Conservation (phyloP, 2,329 filamentous ascomycete genomes). For the Exophiala sideris region DNA sequence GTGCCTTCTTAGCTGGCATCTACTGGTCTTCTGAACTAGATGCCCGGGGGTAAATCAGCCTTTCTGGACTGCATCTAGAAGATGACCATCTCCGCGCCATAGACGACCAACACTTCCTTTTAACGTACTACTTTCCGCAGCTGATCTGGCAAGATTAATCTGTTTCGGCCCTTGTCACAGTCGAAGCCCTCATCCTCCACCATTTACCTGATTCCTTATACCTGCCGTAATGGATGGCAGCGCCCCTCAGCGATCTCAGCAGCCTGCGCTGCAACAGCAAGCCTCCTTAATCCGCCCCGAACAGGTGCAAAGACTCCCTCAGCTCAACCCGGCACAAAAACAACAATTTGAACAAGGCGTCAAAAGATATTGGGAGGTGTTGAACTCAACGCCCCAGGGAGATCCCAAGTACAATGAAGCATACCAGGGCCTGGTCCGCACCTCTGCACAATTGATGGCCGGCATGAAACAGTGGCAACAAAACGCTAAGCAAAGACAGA, state of each 20-base stretch:
- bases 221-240: conserved; percentile 9
- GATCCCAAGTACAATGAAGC: conserved; percentile 50
- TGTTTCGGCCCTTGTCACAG: neutral
- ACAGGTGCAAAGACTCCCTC: conserved; percentile 52
- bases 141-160: neutral
- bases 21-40: neutral
- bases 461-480: conserved; percentile 48
- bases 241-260: conserved; percentile 11
- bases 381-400: conserved; percentile 48
- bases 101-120: neutral
- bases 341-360: conserved; percentile 54
- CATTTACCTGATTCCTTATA: neutral
- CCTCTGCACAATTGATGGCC: conserved; percentile 52
- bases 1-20: neutral
- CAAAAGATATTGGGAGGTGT: conserved; percentile 52
- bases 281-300: conserved; percentile 50
- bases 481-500: conserved; percentile 31
- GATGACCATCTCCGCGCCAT: neutral
- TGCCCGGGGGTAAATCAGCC: neutral
- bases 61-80: neutral
- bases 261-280: conserved; percentile 36
- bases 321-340: conserved; percentile 55
- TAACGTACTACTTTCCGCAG: neutral
- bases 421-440: conserved; percentile 49
- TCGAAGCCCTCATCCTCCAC: neutral